Percentiles rank a stretch among this genome's conserved stretches.
phyloP scores from a whole-genome alignment of 2,329 filamentous ascomycete species.

The Fusarium papillatum region DNA sequence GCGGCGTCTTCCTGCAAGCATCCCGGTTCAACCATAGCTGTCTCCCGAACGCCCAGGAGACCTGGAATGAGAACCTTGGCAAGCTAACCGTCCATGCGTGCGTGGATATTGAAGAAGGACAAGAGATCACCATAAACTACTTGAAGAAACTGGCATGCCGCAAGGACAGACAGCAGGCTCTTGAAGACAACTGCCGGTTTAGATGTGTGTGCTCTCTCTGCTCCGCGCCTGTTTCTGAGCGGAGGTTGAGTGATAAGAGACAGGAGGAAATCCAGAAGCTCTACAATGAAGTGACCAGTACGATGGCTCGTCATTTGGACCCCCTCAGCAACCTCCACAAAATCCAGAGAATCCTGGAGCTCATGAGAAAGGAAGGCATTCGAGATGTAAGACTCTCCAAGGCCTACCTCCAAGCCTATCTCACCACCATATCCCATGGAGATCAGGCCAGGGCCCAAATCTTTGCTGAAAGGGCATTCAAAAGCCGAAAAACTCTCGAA shows the following conservation, averaged over 20 bases:
- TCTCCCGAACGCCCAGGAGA: conserved; percentile 39
- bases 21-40: conserved; percentile 48
- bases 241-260: neutral
- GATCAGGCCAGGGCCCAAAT: conserved; percentile 21
- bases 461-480: neutral
- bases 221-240: neutral
- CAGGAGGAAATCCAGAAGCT: conserved; percentile 4
- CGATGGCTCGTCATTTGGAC: too few relatives aligned
- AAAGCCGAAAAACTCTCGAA: neutral
- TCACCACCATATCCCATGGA: neutral
- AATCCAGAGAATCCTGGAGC: neutral
- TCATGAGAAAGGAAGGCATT: neutral
- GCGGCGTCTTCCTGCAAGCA: conserved; percentile 36
- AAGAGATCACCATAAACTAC: conserved; percentile 44
- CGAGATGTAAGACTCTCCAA: neutral
- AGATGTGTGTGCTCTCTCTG: conserved; percentile 22
- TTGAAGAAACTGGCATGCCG: neutral
- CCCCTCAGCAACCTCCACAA: neutral
- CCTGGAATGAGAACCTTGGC: conserved; percentile 37
- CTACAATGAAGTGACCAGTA: neutral
- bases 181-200: conserved; percentile 7
- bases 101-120: conserved; percentile 37
- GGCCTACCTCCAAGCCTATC: neutral
- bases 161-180: neutral
- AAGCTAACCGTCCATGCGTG: conserved; percentile 41